Evolutionary conservation across 805 yeast species (phyloP).

Genomic region (Saccharomycopsis schoenii): DNA sequence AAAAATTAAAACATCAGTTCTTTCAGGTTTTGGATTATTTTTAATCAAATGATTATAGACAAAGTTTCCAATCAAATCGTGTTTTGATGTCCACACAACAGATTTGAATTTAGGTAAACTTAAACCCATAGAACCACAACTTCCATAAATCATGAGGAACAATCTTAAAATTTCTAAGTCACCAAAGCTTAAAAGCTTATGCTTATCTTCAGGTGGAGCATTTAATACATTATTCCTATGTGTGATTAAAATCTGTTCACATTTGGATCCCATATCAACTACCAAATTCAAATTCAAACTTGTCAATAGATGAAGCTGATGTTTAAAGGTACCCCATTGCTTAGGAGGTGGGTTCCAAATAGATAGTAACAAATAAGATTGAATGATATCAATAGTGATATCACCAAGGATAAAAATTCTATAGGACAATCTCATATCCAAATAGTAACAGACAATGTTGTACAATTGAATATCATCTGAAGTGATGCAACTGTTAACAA

Average conservation of each 20-base stretch:
- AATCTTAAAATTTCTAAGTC: slow-evolving; percentile 33
- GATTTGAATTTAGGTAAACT: slow-evolving; percentile 41
- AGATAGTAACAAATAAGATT: slow-evolving; percentile 35
- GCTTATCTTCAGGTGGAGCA: neutral
- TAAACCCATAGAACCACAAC: slow-evolving; percentile 42
- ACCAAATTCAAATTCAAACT: slow-evolving; percentile 38
- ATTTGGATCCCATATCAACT: slow-evolving; percentile 36
- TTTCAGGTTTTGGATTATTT: slow-evolving; percentile 19
- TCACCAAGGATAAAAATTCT: slow-evolving; percentile 35
- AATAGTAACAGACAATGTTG: slow-evolving; percentile 33
- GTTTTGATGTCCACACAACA: slow-evolving; percentile 38
- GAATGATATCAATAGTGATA: slow-evolving; percentile 33
- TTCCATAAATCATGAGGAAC: slow-evolving; percentile 38
- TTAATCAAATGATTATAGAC: slow-evolving; percentile 23
- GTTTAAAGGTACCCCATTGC: slow-evolving; percentile 42
- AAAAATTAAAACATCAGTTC: slow-evolving; percentile 34
- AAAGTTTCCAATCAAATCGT: slow-evolving; percentile 28
- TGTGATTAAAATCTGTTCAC: slow-evolving; percentile 14
- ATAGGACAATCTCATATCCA: slow-evolving; percentile 37
- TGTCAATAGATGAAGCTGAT: slow-evolving; percentile 38
- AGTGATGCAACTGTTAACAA: slow-evolving; percentile 39
- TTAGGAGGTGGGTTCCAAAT: slow-evolving; percentile 46
- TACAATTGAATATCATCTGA: slow-evolving; percentile 30
- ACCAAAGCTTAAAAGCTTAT: slow-evolving; percentile 14
- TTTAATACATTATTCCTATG: neutral